Evolutionary conservation across 192 early-diverging fungal genomes (phyloP).

Genomic region (Podila clonocystis): DNA sequence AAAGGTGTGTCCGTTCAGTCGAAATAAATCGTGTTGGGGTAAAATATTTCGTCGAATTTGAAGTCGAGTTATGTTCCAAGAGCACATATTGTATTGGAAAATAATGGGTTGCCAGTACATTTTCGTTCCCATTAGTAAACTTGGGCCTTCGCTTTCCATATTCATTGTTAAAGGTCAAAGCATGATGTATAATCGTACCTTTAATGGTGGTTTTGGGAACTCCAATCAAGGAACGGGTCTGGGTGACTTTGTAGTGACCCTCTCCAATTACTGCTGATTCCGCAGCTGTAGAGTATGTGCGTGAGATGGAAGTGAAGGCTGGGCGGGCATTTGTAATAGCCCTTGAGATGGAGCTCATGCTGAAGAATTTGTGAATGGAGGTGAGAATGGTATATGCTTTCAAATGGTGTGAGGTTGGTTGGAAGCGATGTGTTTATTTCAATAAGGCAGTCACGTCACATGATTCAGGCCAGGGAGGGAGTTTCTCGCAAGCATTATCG

Average conservation of each 20-base stretch:
- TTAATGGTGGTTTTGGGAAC: slow-evolving; percentile 50
- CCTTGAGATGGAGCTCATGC: slow-evolving; percentile 42
- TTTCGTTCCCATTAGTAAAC: too few species aligned
- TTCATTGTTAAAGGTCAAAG: too few species aligned
- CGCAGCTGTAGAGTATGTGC: slow-evolving; percentile 26
- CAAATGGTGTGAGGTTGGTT: not conserved
- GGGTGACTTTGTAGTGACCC: slow-evolving; percentile 47
- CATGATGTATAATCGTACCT: slow-evolving; percentile 13
- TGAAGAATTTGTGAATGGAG: not conserved
- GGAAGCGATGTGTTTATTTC: not conserved
- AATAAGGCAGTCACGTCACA: not conserved
- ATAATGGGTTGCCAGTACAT: too few species aligned
- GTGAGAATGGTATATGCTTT: not conserved
- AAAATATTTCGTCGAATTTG: too few species aligned
- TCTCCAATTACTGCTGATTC: slow-evolving; percentile 8
- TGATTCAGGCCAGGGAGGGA: not conserved
- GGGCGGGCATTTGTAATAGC: slow-evolving; percentile 21
- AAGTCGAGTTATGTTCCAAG: too few species aligned
- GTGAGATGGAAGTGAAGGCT: slow-evolving; percentile 16
- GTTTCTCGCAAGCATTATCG: too few species aligned
- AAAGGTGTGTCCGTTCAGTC: too few species aligned
- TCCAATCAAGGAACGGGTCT: slow-evolving; percentile 46
- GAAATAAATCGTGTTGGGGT: too few species aligned
- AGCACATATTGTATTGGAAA: too few species aligned
- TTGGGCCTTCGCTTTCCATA: too few species aligned